Conservation (phyloP, 768 basidiomycete genomes). For the Paxillus rubicundulus region DNA sequence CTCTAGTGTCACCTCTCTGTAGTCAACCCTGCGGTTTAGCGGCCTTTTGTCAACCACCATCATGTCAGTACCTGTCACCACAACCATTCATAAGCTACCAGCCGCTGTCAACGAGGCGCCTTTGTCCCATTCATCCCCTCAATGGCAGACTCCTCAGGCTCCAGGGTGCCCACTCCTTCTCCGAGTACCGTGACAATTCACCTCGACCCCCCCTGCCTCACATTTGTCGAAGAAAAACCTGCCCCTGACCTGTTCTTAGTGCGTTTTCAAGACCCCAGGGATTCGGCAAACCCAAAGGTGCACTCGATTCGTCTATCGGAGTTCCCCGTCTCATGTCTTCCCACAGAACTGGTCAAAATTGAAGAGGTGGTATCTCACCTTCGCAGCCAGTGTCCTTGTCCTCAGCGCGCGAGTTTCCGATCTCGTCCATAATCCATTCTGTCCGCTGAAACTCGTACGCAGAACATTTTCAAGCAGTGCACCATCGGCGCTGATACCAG, state of each 20-base stretch:
- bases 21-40: neutral
- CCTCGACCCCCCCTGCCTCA: neutral
- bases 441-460: too few species aligned
- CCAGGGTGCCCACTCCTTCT: neutral
- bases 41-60: neutral
- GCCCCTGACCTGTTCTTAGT: slow-evolving; percentile 25
- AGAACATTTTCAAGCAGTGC: too few species aligned
- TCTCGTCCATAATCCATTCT: too few species aligned
- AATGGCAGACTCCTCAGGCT: neutral
- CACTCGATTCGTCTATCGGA: slow-evolving; percentile 1
- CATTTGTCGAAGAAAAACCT: neutral
- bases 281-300: slow-evolving; percentile 49
- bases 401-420: too few species aligned
- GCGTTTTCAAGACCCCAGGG: slow-evolving; percentile 22
- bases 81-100: too few species aligned
- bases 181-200: neutral
- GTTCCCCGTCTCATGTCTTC: slow-evolving; percentile 1
- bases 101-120: too few species aligned
- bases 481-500: too few species aligned
- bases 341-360: slow-evolving; percentile 48
- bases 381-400: too few species aligned
- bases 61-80: too few species aligned
- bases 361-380: slow-evolving; percentile 51
- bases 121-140: neutral
- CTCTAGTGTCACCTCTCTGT: neutral